These are phyloP conservation scores for Marasmius sp. DNA, from an alignment of 1,284 basidiomycete genomes.

Conservation along the genomic window DNA sequence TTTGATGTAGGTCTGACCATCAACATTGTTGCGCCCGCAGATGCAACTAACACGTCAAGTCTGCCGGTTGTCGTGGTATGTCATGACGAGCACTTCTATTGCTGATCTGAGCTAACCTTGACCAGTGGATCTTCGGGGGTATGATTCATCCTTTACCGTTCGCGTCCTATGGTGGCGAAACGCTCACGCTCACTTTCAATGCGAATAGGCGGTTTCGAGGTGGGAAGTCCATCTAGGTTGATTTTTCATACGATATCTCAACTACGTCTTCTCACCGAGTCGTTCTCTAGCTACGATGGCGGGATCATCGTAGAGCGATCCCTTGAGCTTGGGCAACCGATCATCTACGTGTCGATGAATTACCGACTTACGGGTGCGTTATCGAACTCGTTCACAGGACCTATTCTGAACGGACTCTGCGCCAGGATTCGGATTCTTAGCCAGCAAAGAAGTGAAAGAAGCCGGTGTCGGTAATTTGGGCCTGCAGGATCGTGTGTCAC, in stretches of 20 bases:
- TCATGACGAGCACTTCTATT: conserved; percentile 3
- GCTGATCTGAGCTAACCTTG: background rate
- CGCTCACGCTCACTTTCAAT: conserved; percentile 28
- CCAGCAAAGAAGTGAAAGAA: conserved; percentile 39
- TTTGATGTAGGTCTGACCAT: conserved; percentile 16
- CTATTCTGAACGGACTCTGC: background rate
- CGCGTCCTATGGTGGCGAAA: too few species aligned
- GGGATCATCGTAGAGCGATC: conserved; percentile 46
- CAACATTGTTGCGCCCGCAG: conserved; percentile 31
- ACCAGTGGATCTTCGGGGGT: background rate
- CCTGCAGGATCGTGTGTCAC: conserved; percentile 37
- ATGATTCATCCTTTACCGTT: background rate
- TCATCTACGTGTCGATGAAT: conserved; percentile 57
- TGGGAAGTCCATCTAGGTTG: conserved; percentile 37
- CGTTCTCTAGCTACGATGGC: conserved; percentile 40
- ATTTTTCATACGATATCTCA: background rate
- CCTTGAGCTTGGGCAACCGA: conserved; percentile 41
- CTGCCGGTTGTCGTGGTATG: conserved; percentile 57
- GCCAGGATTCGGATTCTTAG: conserved; percentile 39
- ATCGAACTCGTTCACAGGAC: background rate
- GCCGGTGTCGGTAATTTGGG: conserved; percentile 49
- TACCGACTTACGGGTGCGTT: conserved; percentile 37
- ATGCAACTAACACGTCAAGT: conserved; percentile 34
- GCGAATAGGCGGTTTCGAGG: conserved; percentile 55
- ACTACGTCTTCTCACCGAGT: conserved; percentile 17